Base-by-base conservation (phyloP, 192 early-diverging fungal genomes). In the Coemansia sp. region DNA sequence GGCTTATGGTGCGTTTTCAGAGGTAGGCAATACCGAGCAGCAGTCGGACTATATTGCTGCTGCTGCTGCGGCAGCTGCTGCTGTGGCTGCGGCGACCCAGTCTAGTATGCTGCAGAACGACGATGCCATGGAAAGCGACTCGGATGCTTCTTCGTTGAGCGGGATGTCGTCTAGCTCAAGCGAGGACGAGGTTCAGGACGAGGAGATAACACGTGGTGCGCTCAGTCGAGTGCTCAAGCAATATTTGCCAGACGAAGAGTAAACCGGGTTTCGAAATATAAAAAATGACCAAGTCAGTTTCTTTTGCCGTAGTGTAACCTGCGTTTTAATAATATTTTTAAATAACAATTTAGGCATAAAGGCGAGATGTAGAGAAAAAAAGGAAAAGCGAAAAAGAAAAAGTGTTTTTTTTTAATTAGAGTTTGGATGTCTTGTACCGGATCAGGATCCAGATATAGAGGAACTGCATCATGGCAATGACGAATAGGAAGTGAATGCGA, bases 401-500 rank as follows among this genome's bases (percentile, higher is more conserved):
- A 17, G 16, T 17, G 49, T 51, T 51, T 7, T 36, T 42, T 8
- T 42, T 48, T 48, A 42, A 3, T 56, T 25, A 29, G n/a, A 4
- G 14, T 28, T 51, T 55, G 17, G 70, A 73, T 5, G 78, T 67
- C 48, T 84, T 84, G 82, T 72, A 81, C 62, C 62, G 72, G 31
- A 92, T 83, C 72, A 97, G 76, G 33, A 94, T 85, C 85, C 89
- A 94, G 76, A 92, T 90, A 56, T 91, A 89, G 7, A 92, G 68
- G 48, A 92, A 84, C 75, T 97, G 94, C 42, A 93, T 75, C 60
- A 86, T 86, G 3, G 92, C 94, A 56, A 96, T 86, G 36, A 91
- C 70, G 64, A 96, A 92, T 79, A 98, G 70, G 79, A 96, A 95
- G 72, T 93, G 86, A 52, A 96, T 88, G 40, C 95, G 84, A 42